A percentile compares a stretch with the other conserved stretches of the same genome.
These are phyloP conservation scores for Rhodamnia argentea DNA, from an alignment of 345 rosid genomes.

Conservation along the genomic window DNA sequence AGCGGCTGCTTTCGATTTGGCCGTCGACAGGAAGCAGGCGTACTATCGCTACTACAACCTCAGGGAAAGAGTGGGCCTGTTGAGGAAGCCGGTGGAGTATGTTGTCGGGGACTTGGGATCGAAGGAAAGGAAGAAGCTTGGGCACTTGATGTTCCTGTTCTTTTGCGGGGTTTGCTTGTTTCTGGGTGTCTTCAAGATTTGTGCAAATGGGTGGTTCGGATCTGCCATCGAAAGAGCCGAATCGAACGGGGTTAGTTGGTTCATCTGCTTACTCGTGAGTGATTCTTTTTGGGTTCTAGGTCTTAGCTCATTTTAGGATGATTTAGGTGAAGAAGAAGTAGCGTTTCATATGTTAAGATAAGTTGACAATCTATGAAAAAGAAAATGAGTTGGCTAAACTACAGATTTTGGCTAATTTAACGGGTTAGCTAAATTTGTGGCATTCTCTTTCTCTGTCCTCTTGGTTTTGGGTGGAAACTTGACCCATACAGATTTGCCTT, in stretches of 20 bases:
- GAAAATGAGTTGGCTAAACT: neutral
- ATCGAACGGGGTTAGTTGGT: slow-evolving; percentile 34
- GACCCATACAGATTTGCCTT: neutral
- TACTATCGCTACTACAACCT: slow-evolving; percentile 1
- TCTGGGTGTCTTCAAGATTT: slow-evolving; percentile 77
- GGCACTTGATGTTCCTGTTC: slow-evolving; percentile 76
- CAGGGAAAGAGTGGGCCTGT: slow-evolving; percentile 37
- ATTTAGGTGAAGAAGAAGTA: neutral
- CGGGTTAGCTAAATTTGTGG: neutral
- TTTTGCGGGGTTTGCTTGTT: slow-evolving; percentile 84
- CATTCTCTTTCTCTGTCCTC: neutral
- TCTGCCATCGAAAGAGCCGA: slow-evolving; percentile 59
- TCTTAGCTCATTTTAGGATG: neutral
- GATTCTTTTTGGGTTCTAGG: neutral
- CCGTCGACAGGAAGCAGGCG: slow-evolving; percentile 21
- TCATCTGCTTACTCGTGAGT: neutral
- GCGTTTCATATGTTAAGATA: neutral
- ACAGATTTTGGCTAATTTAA: neutral
- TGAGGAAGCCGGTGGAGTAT: slow-evolving; percentile 35
- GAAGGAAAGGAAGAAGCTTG: slow-evolving; percentile 63
- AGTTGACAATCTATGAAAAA: neutral
- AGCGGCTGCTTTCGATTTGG: slow-evolving; percentile 25
- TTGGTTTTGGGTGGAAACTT: neutral
- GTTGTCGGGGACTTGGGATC: slow-evolving; percentile 50
- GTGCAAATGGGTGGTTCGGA: slow-evolving; percentile 88